A percentile compares a stretch with the other conserved stretches of the same genome.
Evolutionary conservation across 1,284 basidiomycete species (phyloP).

Genomic region (Dichomitus squalens): DNA sequence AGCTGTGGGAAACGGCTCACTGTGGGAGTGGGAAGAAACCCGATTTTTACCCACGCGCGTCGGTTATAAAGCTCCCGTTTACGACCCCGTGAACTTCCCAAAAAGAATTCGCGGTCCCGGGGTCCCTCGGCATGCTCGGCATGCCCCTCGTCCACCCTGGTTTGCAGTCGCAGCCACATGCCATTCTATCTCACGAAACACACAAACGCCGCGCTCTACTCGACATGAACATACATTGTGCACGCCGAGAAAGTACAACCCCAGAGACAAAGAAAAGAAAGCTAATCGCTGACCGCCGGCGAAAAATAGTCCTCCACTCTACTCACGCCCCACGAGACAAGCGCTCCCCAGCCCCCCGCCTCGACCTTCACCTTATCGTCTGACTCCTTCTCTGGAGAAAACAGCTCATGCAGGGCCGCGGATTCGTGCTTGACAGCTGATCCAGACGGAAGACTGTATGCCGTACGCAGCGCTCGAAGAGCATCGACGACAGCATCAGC

Average conservation of each 20-base stretch:
- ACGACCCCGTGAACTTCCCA: conserved; percentile 31
- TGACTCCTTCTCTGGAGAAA: conserved; percentile 26
- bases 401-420: conserved; percentile 25
- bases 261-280: background rate
- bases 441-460: conserved; percentile 24
- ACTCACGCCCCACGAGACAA: conserved; percentile 30
- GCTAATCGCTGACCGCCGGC: conserved; percentile 1
- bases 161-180: no score
- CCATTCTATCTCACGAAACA: background rate
- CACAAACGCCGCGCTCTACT: background rate
- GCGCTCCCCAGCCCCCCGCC: conserved; percentile 24
- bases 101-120: conserved; percentile 21
- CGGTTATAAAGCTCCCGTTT: conserved; percentile 37
- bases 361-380: conserved; percentile 27
- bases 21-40: conserved; percentile 41
- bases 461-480: conserved; percentile 35
- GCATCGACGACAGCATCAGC: conserved; percentile 45
- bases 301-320: conserved; percentile 28
- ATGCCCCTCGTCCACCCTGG: background rate
- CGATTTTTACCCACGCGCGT: conserved; percentile 37
- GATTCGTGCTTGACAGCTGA: conserved; percentile 20
- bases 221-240: background rate
- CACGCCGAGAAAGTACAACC: background rate
- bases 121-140: conserved; percentile 30
- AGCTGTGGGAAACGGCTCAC: conserved; percentile 34